Conservation (phyloP, 176 grass and related monocot species). For the Oryza longistaminata region DNA sequence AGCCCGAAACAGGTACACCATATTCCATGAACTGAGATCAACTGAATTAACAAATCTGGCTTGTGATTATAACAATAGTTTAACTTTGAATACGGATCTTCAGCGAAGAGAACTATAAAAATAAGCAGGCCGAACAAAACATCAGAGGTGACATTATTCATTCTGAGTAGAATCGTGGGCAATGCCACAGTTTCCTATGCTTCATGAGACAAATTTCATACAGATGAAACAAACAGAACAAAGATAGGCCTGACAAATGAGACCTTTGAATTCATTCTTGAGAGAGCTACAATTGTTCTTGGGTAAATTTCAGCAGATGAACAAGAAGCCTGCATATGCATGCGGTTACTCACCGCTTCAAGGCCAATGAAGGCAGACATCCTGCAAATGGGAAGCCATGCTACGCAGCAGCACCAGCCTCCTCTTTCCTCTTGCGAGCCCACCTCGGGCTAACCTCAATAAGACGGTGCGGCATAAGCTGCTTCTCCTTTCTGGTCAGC, state of each 20-base stretch:
- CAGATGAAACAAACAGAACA: constrained; percentile 28
- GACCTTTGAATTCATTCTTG: not conserved
- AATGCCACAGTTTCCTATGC: not conserved
- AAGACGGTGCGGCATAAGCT: constrained; percentile 81
- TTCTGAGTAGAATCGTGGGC: not conserved
- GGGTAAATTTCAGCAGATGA: not conserved
- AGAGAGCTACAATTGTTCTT: not conserved
- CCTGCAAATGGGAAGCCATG: not conserved
- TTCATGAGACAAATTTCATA: constrained; percentile 12
- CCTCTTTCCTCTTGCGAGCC: constrained; percentile 61
- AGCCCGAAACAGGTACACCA: too few relatives aligned
- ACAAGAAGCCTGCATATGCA: not conserved
- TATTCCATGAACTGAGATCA: not conserved
- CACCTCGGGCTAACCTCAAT: constrained; percentile 78
- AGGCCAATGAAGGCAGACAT: not conserved
- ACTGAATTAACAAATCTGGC: not conserved
- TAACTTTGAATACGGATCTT: not conserved
- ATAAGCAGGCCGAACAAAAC: not conserved
- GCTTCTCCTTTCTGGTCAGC: constrained; percentile 71
- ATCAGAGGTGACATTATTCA: constrained; percentile 24
- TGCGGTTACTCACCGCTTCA: not conserved
- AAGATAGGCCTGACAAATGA: not conserved
- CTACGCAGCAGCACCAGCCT: constrained; percentile 17
- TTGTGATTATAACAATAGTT: not conserved
- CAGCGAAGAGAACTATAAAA: not conserved